phyloP scores from a whole-genome alignment of 805 yeast species.

The Schwanniomyces vanrijiae region DNA sequence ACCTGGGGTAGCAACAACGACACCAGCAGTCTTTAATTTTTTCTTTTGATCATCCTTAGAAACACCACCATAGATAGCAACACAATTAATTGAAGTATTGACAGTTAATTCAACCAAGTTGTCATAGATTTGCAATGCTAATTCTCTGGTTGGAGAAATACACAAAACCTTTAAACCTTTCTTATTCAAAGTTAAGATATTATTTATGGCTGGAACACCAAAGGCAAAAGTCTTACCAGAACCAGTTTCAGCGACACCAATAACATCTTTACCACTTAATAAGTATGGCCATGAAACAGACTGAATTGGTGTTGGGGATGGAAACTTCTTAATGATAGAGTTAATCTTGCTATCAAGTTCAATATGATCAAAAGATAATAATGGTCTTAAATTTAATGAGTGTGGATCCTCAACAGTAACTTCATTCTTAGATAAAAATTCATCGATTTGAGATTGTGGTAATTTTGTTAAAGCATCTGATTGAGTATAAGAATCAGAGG shows the following conservation, averaged over 20 bases:
- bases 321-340: slow-evolving; percentile 66
- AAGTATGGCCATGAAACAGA: slow-evolving; percentile 93
- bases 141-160: slow-evolving; percentile 95
- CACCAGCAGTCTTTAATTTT: slow-evolving; percentile 63
- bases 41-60: slow-evolving; percentile 88
- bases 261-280: slow-evolving; percentile 74
- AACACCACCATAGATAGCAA: slow-evolving; percentile 96
- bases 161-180: slow-evolving; percentile 72
- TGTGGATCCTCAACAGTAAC: slow-evolving; percentile 76
- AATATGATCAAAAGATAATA: slow-evolving; percentile 65
- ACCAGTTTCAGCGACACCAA: slow-evolving; percentile 98
- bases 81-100: slow-evolving; percentile 63
- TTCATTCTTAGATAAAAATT: slow-evolving; percentile 68
- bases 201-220: slow-evolving; percentile 93
- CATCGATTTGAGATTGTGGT: slow-evolving; percentile 57
- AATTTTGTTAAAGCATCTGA: slow-evolving; percentile 37
- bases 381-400: slow-evolving; percentile 57
- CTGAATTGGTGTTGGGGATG: slow-evolving; percentile 95
- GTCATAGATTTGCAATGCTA: slow-evolving; percentile 91
- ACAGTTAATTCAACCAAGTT: slow-evolving; percentile 68
- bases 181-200: slow-evolving; percentile 48
- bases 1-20: slow-evolving; percentile 98
- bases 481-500: slow-evolving; percentile 32
- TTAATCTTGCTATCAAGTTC: slow-evolving; percentile 53
- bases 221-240: slow-evolving; percentile 97